Base-by-base conservation (phyloP, 129 eudicot species). In the Lactuca sativa region DNA sequence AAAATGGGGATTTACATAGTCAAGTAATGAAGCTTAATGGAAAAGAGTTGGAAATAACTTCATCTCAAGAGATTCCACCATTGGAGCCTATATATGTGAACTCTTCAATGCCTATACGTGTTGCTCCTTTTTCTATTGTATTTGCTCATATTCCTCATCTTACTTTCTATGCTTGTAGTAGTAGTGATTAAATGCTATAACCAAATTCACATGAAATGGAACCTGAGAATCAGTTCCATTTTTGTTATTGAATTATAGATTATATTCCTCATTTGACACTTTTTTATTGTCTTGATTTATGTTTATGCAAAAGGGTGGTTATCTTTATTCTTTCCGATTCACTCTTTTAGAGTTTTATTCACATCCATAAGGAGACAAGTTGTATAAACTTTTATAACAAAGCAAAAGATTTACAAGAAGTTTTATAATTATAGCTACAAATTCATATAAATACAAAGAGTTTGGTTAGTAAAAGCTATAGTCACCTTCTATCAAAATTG, bases 11-110 rank as follows among this genome's bases (percentile, higher is more conserved):
- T 64, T 77, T 92, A 66, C 98, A 88, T 30, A 92, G 98, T 77
- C 96, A 82, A 58, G 83, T 70, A n/a, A 85, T 92, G 88, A 60
- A 86, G 70, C 88, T 92, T 21, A 92, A 92, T 64, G 96, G 85
- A 54, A 77, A 81, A n/a, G 74, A 74, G 7, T 62, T 88, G 60
- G 53, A 66, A 3, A 71, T 91, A 32, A 74, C 76, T 69, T 74
- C 91, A 25, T 51, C 77, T 6, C 90, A 86, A 17, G 68, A 67
- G 67, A 84, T 91, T 68, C 97, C 97, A 17, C 44, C 64, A 2
- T 70, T 91, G 52, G 76, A 78, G 63, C 91, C 96, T 32, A n/a
- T 78, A 70, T 4, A 31, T 38, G 91, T 86, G 62, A 76, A 82
- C 43, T 78, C 89, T 53, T 84, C 93, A 12, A 88, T 80, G 63